Base-by-base conservation (phyloP, 169 alveolate species). In the Cryptosporidium ryanae region DNA sequence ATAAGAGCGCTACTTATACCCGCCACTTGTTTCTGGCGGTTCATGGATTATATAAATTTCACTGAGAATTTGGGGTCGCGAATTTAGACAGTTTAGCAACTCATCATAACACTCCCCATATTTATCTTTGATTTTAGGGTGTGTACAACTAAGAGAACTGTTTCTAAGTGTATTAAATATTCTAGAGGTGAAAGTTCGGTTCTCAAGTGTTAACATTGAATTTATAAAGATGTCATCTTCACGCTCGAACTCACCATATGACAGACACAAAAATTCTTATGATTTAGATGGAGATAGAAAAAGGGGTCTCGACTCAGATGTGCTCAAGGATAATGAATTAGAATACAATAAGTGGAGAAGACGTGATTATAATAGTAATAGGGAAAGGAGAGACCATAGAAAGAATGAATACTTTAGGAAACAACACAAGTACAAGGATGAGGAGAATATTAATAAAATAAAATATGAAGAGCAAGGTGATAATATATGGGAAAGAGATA, bases 221-320 rank as follows among this genome's bases (percentile, higher is more conserved):
- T 4, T 38, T 52, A 12, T n/a, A 12, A 21, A 52, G 44, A 76
- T 76, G 87, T 55, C 76, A 59, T 76, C 87, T 76, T 76, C 87
- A 61, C 68, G 87, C 44, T 76, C 87, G 21, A 76, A 61, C 61
- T 76, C 87, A 34, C 87, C 76, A 18, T 76, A 76, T 76, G 87
- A 61, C 25, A 48, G 71, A 46, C 59, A 59, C 48, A 55, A 70
- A 52, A 64, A 65, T 18, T 21, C 12, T 52, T 76, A 76, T 59
- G 87, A 61, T 2, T 76, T 67, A 70, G 87, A 76, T 27, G 87
- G 54, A 46, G 59, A 46, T 25, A 55, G 65, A 55, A 55, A 64
- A 61, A 76, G 87, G 46, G 52, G 76, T 12, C n/a, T 31, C 23
- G 64, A 23, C 57, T 67, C 38, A 38, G 54, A 12, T 46, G 70